phyloP scores from a whole-genome alignment of 2,329 filamentous ascomycete species.

The Botrytis elliptica region DNA sequence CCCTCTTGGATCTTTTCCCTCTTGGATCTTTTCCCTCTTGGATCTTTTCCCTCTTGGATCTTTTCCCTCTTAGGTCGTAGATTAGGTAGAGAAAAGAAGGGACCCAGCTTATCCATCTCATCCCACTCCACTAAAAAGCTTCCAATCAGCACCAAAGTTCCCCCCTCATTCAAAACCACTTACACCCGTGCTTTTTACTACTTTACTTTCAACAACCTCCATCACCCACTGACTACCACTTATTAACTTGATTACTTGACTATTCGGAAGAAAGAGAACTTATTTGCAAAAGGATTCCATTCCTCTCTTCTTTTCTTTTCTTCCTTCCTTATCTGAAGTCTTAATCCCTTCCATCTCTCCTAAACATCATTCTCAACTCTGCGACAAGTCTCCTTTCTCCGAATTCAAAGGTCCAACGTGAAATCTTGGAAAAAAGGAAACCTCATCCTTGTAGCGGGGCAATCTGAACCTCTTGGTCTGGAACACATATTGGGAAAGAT shows the following conservation, averaged over 20 bases:
- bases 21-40: no score
- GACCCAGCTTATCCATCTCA: conserved; percentile 1
- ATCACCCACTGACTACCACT: background rate
- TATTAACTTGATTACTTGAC: background rate
- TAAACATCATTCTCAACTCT: background rate
- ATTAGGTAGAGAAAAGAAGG: background rate
- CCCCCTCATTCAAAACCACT: conserved; percentile 2
- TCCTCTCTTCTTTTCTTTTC: background rate
- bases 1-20: no score
- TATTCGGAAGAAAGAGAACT: background rate
- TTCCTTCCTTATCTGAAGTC: background rate
- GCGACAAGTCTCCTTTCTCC: background rate
- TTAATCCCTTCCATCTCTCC: background rate
- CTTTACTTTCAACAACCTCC: background rate
- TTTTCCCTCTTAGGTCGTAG: no score
- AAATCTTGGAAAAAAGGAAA: background rate
- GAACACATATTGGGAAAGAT: conserved; percentile 14
- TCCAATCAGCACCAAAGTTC: background rate
- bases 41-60: no score
- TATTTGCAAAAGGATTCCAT: background rate
- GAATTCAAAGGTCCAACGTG: background rate
- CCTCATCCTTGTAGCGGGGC: conserved; percentile 20
- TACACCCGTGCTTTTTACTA: background rate
- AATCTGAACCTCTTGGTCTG: conserved; percentile 15
- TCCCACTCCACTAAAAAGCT: background rate